These are phyloP conservation scores for Backusella westeae DNA, from an alignment of 192 early-diverging fungal species.

Conservation along the genomic window DNA sequence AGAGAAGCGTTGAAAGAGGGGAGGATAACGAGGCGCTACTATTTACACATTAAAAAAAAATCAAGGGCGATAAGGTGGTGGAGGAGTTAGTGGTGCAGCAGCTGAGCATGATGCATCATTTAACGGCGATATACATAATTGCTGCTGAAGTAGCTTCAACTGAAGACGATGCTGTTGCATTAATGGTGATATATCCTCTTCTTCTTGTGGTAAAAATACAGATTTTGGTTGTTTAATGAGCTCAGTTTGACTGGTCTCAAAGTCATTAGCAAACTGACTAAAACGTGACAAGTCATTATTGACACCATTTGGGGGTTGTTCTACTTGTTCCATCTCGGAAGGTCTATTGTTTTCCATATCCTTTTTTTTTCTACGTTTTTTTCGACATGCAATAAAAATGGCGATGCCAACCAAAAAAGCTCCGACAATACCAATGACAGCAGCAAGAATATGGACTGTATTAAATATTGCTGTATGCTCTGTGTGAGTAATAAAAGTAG, in stretches of 20 bases:
- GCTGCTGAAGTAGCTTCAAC: not conserved
- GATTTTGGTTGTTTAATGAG: not conserved
- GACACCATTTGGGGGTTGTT: not conserved
- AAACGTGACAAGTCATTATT: constrained; percentile 7
- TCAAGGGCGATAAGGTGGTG: constrained; percentile 13
- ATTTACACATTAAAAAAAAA: not conserved
- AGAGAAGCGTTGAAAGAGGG: not conserved
- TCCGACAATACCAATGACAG: constrained; percentile 10
- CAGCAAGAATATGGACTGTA: constrained; percentile 15
- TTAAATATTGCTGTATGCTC: constrained; percentile 3
- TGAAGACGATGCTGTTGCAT: constrained; percentile 14
- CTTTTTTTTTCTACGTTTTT: constrained; percentile 13
- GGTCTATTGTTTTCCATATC: constrained; percentile 8
- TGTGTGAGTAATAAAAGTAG: constrained; percentile 5
- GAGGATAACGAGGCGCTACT: not conserved
- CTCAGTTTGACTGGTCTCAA: not conserved
- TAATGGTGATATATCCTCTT: not conserved
- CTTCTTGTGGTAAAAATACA: not conserved
- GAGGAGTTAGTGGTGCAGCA: not conserved
- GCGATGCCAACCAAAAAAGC: constrained; percentile 7
- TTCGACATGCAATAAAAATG: constrained; percentile 2
- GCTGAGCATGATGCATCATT: not conserved
- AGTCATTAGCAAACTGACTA: constrained; percentile 21
- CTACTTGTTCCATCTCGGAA: not conserved
- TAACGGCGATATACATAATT: not conserved